A percentile compares a stretch with the other conserved stretches of the same genome.
Conservation (phyloP, 148 eudicot species). For the Chenopodium formosanum region DNA sequence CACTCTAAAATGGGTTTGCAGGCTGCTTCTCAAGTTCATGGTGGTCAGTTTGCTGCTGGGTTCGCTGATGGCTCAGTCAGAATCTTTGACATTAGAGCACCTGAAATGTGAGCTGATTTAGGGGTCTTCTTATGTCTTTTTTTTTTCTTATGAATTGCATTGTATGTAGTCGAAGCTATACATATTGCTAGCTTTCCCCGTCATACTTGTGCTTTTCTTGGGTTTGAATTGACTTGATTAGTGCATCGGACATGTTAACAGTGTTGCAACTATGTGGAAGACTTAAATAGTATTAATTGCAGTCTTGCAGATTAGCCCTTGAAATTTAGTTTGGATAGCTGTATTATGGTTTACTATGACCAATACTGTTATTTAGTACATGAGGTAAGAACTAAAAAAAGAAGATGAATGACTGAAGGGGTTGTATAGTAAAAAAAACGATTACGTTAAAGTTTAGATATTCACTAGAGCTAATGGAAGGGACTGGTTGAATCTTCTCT, state of each 20-base stretch:
- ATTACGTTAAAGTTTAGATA: neutral
- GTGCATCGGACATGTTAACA: neutral
- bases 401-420: neutral
- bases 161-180: neutral
- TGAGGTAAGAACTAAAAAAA: neutral
- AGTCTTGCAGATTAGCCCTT: neutral
- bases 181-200: neutral
- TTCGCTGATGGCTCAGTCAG: constrained; percentile 84
- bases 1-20: constrained; percentile 30
- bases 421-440: neutral
- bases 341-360: neutral
- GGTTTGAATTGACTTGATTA: neutral
- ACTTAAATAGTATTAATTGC: neutral
- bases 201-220: neutral
- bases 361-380: neutral
- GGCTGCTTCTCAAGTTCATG: constrained; percentile 93
- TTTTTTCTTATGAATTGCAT: neutral
- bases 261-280: neutral
- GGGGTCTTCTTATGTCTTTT: neutral
- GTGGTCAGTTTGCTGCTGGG: constrained; percentile 89
- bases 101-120: constrained; percentile 61
- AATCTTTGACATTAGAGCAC: constrained; percentile 78
- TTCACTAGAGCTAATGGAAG: neutral
- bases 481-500: neutral
- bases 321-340: neutral